Conservation (phyloP, 495 filamentous ascomycete species). For the Hypoxylon perforatum region DNA sequence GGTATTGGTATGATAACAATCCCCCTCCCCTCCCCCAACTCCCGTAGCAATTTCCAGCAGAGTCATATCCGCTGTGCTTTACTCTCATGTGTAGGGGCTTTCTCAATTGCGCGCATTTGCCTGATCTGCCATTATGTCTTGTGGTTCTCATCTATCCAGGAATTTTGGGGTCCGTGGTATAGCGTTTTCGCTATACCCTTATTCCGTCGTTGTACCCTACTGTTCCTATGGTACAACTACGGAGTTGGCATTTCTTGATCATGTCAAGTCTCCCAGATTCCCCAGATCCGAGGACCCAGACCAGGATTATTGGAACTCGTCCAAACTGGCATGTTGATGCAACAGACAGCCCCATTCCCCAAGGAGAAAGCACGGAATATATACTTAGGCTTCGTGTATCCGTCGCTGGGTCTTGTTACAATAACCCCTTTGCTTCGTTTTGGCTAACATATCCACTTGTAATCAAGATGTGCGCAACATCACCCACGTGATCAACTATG, state of each 20-base stretch:
- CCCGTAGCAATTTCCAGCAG: conserved; percentile 72
- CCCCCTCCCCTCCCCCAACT: conserved; percentile 55
- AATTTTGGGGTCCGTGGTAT: conserved; percentile 85
- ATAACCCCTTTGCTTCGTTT: conserved; percentile 56
- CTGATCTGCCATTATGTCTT: conserved; percentile 80
- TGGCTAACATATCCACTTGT: conserved; percentile 82
- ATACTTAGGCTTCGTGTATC: conserved; percentile 65
- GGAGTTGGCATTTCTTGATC: conserved; percentile 79
- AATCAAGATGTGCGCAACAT: conserved; percentile 99
- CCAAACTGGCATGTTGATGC: conserved; percentile 65
- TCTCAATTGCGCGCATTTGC: conserved; percentile 84
- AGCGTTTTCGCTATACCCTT: conserved; percentile 65
- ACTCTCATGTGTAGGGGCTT: conserved; percentile 84
- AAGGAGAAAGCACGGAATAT: conserved; percentile 75
- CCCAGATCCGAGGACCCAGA: conserved; percentile 74
- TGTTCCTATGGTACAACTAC: conserved; percentile 71
- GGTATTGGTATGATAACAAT: conserved; percentile 98
- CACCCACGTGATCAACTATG: conserved; percentile 99
- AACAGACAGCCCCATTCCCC: conserved; percentile 66
- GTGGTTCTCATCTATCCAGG: conserved; percentile 77
- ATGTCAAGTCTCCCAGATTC: conserved; percentile 67
- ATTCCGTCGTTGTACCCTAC: conserved; percentile 78
- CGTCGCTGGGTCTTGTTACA: conserved; percentile 68
- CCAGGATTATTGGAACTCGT: conserved; percentile 68
- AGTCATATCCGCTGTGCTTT: conserved; percentile 82